Evolutionary conservation across 2,329 filamentous ascomycete genomes (phyloP), one percentile per base, ranked within the genome.

Genomic region (Juglanconis sp.): DNA sequence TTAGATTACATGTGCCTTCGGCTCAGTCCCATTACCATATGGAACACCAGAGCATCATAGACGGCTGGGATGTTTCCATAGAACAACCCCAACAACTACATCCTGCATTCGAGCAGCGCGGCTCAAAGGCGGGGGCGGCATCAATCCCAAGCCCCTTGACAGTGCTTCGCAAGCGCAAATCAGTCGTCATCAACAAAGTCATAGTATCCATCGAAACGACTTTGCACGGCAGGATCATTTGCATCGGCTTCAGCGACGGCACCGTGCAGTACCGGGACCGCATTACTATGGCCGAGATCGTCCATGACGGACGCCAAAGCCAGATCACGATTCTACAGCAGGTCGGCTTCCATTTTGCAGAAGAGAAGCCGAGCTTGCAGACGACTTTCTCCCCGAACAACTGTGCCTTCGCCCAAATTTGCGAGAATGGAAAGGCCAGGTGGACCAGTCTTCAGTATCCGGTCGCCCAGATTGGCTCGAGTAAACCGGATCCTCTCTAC

Each of bases 181-280:
- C 94, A 53, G 79, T 91, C 7, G 73, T 85, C 15, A 78, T 90
- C 36, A 85, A 89, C 65, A 92, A 91, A 70, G 81, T 90, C 31
- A 77, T 93, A 1, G 74, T 96, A 44, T 84, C 85, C 0, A 77
- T 95, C 35, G 83, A 88, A 51, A 77, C 86, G 2, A 79, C 90
- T 17, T 88, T 89, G 66, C 86, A 88, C 62, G 89, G 90, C 53
- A 91, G 86, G 61, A 80, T 89, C 2, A 65, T 96, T 2, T 87
- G 88, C 35, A 79, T 96, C 61, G 82, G 83, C 32, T 91, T 91
- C 67, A 90, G 90, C 63, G 92, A 96, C 70, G 91, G 93, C 10
- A 89, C 87, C 0, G 79, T 96, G 3, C 88, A 95, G 66, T 91
- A 94, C 72, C 86, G 91, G 59, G 90, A 96, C 68, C 84, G 92